These are phyloP conservation scores for Kluyveromyces wickerhamii DNA, from an alignment of 805 yeast genomes.

Conservation along the genomic window DNA sequence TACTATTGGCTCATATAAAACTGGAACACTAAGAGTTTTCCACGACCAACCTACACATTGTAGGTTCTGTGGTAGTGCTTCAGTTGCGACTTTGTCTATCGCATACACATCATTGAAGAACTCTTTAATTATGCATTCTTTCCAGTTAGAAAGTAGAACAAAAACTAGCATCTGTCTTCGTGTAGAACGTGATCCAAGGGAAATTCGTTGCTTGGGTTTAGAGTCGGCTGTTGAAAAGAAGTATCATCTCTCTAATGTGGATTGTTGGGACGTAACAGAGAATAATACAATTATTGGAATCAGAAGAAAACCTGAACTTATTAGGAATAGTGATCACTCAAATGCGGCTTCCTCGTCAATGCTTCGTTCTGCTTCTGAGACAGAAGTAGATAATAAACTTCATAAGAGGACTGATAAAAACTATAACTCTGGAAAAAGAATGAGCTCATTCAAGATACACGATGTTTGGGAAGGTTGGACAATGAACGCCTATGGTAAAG, in stretches of 20 bases:
- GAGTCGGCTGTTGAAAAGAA: slow-evolving; percentile 64
- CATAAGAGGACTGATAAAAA: slow-evolving; percentile 8
- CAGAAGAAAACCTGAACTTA: slow-evolving; percentile 33
- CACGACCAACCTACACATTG: slow-evolving; percentile 87
- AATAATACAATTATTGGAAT: slow-evolving; percentile 70
- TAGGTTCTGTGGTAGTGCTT: slow-evolving; percentile 83
- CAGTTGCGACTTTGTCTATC: slow-evolving; percentile 63
- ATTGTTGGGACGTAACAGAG: slow-evolving; percentile 74
- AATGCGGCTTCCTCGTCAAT: slow-evolving; percentile 3
- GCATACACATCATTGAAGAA: slow-evolving; percentile 42
- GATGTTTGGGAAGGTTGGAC: slow-evolving; percentile 79
- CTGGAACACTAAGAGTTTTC: slow-evolving; percentile 54
- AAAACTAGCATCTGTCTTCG: slow-evolving; percentile 75
- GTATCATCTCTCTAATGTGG: slow-evolving; percentile 58
- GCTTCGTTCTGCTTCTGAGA: slow-evolving; percentile 9
- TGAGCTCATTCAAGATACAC: slow-evolving; percentile 29
- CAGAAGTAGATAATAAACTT: slow-evolving; percentile 11
- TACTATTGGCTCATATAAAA: slow-evolving; percentile 53
- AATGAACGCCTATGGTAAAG: slow-evolving; percentile 57
- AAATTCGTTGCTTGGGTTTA: slow-evolving; percentile 82
- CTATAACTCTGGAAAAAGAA: slow-evolving; percentile 8
- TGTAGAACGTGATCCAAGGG: slow-evolving; percentile 89
- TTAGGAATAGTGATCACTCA: neutral
- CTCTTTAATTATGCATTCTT: slow-evolving; percentile 57
- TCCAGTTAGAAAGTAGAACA: slow-evolving; percentile 62